These are phyloP conservation scores for Protomyces lactucae-debilis DNA, from an alignment of 1,139 yeast species.

Conservation along the genomic window DNA sequence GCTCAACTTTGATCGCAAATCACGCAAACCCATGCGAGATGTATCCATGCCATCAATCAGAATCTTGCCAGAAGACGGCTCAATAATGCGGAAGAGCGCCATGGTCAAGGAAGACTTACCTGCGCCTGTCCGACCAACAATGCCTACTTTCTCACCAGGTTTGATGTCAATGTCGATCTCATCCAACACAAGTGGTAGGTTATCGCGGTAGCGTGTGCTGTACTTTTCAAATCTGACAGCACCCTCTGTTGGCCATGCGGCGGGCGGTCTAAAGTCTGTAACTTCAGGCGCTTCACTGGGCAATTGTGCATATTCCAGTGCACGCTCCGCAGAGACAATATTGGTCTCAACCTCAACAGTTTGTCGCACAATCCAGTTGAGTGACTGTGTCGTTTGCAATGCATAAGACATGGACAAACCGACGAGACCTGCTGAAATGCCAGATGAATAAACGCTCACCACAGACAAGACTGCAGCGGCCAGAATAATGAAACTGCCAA, in stretches of 20 bases:
- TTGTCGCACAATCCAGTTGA: conserved; percentile 58
- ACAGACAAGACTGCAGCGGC: conserved; percentile 55
- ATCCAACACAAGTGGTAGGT: conserved; percentile 52
- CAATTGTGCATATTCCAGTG: conserved; percentile 64
- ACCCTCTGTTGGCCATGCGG: conserved; percentile 61
- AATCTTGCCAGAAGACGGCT: conserved; percentile 60
- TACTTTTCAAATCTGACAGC: conserved; percentile 53
- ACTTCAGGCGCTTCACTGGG: conserved; percentile 53
- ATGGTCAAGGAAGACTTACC: conserved; percentile 71
- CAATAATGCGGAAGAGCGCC: conserved; percentile 69
- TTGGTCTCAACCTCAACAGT: conserved; percentile 71
- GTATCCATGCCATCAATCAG: conserved; percentile 69
- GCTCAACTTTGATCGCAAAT: conserved; percentile 75
- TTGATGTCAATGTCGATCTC: conserved; percentile 51
- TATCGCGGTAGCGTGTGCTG: conserved; percentile 59
- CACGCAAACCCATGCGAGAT: conserved; percentile 67
- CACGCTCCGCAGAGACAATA: conserved; percentile 71
- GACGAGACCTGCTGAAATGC: conserved; percentile 59
- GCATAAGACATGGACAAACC: conserved; percentile 74
- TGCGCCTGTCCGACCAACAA: conserved; percentile 83
- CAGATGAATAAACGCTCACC: conserved; percentile 46
- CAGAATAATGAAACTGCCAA: conserved; percentile 62
- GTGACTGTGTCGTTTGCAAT: conserved; percentile 55
- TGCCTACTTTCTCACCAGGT: conserved; percentile 64
- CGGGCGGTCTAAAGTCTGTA: conserved; percentile 41